phyloP scores from a whole-genome alignment of 2,329 filamentous ascomycete genomes.

The Pestalotiopsis sp. region DNA sequence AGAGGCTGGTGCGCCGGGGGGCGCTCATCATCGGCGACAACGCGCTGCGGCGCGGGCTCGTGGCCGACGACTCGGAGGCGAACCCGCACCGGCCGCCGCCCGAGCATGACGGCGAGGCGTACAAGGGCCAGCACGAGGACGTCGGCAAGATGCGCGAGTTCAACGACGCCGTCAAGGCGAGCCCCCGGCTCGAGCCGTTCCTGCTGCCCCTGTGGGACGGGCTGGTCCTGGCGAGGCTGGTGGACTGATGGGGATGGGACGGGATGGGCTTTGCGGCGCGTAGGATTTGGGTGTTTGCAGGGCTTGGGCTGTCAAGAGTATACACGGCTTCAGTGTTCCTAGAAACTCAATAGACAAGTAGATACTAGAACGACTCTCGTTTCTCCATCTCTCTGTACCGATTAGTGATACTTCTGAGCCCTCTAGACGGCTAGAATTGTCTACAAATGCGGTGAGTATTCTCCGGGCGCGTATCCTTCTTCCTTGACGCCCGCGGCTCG shows the following conservation, averaged over 20 bases:
- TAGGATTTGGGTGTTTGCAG: too few relatives aligned
- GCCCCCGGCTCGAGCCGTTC: conserved; percentile 40
- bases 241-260: conserved; percentile 28
- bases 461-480: too few relatives aligned
- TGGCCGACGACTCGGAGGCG: conserved; percentile 43
- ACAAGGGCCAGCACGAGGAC: conserved; percentile 22
- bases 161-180: conserved; percentile 34
- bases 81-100: conserved; percentile 31
- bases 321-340: too few relatives aligned
- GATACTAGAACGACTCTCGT: too few relatives aligned
- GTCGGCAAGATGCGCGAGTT: conserved; percentile 35
- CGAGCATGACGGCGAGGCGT: conserved; percentile 17
- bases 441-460: too few relatives aligned
- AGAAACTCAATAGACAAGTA: too few relatives aligned
- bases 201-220: conserved; percentile 47
- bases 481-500: too few relatives aligned
- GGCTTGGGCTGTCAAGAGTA: too few relatives aligned
- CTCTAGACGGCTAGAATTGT: too few relatives aligned
- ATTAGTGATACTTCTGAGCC: too few relatives aligned
- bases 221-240: conserved; percentile 38
- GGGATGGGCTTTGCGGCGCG: too few relatives aligned
- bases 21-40: conserved; percentile 59
- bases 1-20: conserved; percentile 45
- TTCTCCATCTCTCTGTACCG: too few relatives aligned
- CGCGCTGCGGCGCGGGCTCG: conserved; percentile 49